Conservation (phyloP, 495 filamentous ascomycete genomes). For the Podospora didyma region DNA sequence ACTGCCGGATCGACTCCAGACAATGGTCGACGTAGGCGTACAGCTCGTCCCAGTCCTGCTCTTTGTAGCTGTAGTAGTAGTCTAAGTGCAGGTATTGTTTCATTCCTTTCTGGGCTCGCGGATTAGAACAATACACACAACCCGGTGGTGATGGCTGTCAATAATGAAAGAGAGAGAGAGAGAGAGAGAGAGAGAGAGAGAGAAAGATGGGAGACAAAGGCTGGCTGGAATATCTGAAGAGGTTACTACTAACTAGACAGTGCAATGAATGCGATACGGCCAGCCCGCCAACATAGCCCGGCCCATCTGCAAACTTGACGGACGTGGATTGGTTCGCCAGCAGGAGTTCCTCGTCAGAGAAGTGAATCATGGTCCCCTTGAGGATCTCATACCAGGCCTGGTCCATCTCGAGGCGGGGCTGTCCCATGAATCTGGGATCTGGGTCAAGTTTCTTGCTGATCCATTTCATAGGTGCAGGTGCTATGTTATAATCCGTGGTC, state of each 20-base stretch:
- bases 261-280: constrained; percentile 18
- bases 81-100: constrained; percentile 22
- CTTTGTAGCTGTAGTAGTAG: constrained; percentile 16
- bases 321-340: constrained; percentile 11
- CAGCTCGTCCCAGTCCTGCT: constrained; percentile 13
- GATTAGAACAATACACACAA: too few relatives aligned
- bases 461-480: constrained; percentile 13
- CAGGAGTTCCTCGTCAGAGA: constrained; percentile 10
- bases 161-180: too few relatives aligned
- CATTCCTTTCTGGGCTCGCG: constrained; percentile 14
- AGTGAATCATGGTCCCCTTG: constrained; percentile 10
- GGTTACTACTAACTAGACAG: constrained; percentile 13
- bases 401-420: constrained; percentile 19
- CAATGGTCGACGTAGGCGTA: constrained; percentile 20
- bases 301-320: constrained; percentile 13
- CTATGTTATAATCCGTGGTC: constrained; percentile 1
- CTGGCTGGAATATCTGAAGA: background rate
- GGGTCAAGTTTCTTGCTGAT: constrained; percentile 9
- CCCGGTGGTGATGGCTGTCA: too few relatives aligned
- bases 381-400: constrained; percentile 20
- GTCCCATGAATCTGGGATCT: constrained; percentile 16
- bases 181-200: background rate
- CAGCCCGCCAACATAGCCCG: constrained; percentile 16
- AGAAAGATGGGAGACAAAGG: background rate
- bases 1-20: constrained; percentile 14